Evolutionary conservation across 768 basidiomycete genomes (phyloP).

Genomic region (Rubroboletus satanas): DNA sequence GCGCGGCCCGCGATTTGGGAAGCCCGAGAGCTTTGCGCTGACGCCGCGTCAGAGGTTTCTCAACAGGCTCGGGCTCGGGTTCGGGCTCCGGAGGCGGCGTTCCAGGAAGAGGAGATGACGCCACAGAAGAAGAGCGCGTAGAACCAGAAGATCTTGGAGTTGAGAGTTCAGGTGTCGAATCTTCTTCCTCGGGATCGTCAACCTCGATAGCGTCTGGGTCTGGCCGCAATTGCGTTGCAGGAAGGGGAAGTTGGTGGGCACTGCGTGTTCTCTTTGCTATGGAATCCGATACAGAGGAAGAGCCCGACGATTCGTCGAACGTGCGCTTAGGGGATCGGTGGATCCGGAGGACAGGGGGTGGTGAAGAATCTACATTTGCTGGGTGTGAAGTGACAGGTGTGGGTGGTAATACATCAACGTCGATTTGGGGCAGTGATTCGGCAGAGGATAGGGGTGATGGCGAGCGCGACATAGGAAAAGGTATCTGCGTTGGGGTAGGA

Average conservation of each 20-base stretch:
- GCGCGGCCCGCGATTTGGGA: conserved; percentile 47
- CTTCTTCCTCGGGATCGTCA: conserved; percentile 30
- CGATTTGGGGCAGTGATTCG: conserved; percentile 22
- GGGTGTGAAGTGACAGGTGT: conserved; percentile 23
- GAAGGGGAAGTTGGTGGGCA: conserved; percentile 22
- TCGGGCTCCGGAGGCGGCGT: conserved; percentile 31
- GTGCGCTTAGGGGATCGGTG: conserved; percentile 56
- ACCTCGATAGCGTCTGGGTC: conserved; percentile 21
- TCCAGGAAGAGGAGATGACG: conserved; percentile 37
- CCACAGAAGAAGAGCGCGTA: conserved; percentile 30
- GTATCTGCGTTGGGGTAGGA: conserved; percentile 32
- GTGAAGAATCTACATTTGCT: conserved; percentile 8
- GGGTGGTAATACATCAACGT: conserved; percentile 28
- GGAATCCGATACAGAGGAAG: conserved; percentile 35
- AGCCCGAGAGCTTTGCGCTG: conserved; percentile 68
- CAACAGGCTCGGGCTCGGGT: conserved; percentile 1
- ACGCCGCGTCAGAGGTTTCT: conserved; percentile 54
- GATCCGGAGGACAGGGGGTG: conserved; percentile 28
- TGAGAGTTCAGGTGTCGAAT: conserved; percentile 43
- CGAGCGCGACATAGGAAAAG: conserved; percentile 38
- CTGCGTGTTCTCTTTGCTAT: conserved; percentile 36
- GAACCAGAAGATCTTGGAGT: conserved; percentile 33
- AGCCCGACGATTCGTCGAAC: conserved; percentile 53
- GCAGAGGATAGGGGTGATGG: conserved; percentile 32
- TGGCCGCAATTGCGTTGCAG: conserved; percentile 10